Percentiles rank a stretch among this genome's conserved stretches.
Evolutionary conservation across 176 grass and related monocot genomes (phyloP).

Genomic region (Phyllostachys edulis): DNA sequence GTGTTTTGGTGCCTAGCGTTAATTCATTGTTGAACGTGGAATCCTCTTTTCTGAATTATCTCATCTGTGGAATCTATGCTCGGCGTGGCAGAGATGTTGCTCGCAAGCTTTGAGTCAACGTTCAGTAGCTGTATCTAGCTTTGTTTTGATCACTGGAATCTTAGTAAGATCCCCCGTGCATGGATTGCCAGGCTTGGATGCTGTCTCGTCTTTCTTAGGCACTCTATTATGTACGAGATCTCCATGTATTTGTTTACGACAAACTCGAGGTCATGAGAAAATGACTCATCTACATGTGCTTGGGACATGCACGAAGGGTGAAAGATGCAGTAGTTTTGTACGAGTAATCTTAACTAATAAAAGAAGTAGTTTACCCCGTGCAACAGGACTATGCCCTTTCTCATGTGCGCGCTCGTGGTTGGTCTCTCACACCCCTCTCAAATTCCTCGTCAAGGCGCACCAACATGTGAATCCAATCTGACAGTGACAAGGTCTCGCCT

Average conservation of each 20-base stretch:
- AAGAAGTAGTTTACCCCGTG: too few relatives aligned
- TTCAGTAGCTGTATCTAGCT: not conserved
- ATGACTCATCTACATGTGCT: not conserved
- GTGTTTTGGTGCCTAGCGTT: not conserved
- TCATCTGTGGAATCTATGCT: conserved; percentile 15
- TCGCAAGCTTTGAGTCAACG: not conserved
- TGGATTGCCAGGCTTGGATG: not conserved
- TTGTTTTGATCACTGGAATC: conserved; percentile 8
- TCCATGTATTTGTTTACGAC: not conserved
- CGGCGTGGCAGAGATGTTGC: not conserved
- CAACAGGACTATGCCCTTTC: too few relatives aligned
- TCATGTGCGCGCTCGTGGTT: too few relatives aligned
- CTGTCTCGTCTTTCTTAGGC: not conserved
- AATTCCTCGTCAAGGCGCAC: too few relatives aligned
- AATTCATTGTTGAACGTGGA: not conserved
- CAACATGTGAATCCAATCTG: too few relatives aligned
- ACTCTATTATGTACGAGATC: not conserved
- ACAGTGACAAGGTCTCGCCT: too few relatives aligned
- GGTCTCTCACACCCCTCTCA: too few relatives aligned
- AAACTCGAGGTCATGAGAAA: not conserved
- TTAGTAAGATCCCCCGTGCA: conserved; percentile 21
- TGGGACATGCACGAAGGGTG: too few relatives aligned
- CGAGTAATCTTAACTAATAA: too few relatives aligned
- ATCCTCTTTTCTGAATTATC: not conserved
- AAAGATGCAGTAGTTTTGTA: too few relatives aligned